These are phyloP conservation scores for Rugosomyces carneus DNA, from an alignment of 1,284 basidiomycete genomes.

Conservation along the genomic window DNA sequence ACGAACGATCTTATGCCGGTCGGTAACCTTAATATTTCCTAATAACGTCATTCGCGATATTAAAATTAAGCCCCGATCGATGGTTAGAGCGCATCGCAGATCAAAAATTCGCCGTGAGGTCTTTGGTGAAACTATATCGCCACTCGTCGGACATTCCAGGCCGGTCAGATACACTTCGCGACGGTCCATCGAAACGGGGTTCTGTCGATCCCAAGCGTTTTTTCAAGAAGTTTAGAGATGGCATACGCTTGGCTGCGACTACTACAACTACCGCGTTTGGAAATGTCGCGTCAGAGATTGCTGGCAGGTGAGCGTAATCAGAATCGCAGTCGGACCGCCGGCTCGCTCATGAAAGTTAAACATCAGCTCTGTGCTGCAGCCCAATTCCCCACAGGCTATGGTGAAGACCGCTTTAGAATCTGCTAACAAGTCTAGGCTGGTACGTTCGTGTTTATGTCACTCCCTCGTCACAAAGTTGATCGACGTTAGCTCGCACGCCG, in stretches of 20 bases:
- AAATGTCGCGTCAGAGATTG: slow-evolving; percentile 70
- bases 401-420: slow-evolving; percentile 76
- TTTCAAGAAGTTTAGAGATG: slow-evolving; percentile 69
- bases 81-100: slow-evolving; percentile 69
- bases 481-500: slow-evolving; percentile 66
- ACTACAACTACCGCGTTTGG: slow-evolving; percentile 79
- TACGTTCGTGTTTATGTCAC: slow-evolving; percentile 33
- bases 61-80: background rate
- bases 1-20: slow-evolving; percentile 83
- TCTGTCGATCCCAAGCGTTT: slow-evolving; percentile 54
- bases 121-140: slow-evolving; percentile 74
- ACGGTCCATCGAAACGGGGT: slow-evolving; percentile 18
- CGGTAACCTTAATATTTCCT: slow-evolving; percentile 15
- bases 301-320: slow-evolving; percentile 44
- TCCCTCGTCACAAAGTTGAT: no score
- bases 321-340: background rate
- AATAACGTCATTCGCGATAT: background rate
- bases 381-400: slow-evolving; percentile 81
- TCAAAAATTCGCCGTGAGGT: slow-evolving; percentile 76
- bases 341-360: background rate
- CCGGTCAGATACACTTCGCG: slow-evolving; percentile 58
- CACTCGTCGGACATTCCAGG: slow-evolving; percentile 72
- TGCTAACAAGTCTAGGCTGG: slow-evolving; percentile 78
- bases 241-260: slow-evolving; percentile 68
- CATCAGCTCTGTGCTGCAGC: slow-evolving; percentile 73